Evolutionary conservation across 192 early-diverging fungal species (phyloP), one percentile per base, ranked within the genome.

Genomic region (Coemansia sp.): DNA sequence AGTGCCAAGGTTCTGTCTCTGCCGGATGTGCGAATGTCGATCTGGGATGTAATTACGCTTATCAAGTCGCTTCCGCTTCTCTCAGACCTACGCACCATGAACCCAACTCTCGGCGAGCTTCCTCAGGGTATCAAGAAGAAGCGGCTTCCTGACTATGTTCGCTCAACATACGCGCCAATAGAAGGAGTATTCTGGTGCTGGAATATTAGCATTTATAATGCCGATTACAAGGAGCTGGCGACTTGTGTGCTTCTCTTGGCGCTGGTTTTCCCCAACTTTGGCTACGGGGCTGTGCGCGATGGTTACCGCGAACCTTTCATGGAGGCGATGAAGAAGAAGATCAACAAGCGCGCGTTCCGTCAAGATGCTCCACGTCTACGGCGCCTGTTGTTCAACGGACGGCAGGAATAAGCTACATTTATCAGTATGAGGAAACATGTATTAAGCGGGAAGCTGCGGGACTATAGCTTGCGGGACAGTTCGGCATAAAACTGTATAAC

Each of bases 401-500:
- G 41, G 12, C 43, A n/a, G 43, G 43, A 16, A 44, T 44, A 44
- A 44, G 43, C 18, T 44, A 5, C 12, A n/a, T 18, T 6, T 47
- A n/a, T n/a, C 43, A n/a, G 12, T 47, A 18, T 18, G 44, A 20
- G 16, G 16, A 13, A 47, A 47, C 18, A 22, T 40, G 12, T 47
- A 47, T 9, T 20, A 20, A 20, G 8, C 9, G 24, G 24, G 18
- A 47, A 9, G 9, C 8, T 47, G 18, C 4, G 18, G 2, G 45
- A 18, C 45, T 47, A 47, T 18, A 47, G 64, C 24, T 60, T 75
- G 56, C 73, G 81, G 0, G 81, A 45, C 3, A 87, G 71, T 32
- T 78, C 69, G 0, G 76, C 73, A 49, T 94, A 94, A 65, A 88
- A 95, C 38, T 78, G 71, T 40, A 84, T 78, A 3, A 93, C 93